Evolutionary conservation across 768 basidiomycete genomes (phyloP).

Genomic region (Amanita thiersii): DNA sequence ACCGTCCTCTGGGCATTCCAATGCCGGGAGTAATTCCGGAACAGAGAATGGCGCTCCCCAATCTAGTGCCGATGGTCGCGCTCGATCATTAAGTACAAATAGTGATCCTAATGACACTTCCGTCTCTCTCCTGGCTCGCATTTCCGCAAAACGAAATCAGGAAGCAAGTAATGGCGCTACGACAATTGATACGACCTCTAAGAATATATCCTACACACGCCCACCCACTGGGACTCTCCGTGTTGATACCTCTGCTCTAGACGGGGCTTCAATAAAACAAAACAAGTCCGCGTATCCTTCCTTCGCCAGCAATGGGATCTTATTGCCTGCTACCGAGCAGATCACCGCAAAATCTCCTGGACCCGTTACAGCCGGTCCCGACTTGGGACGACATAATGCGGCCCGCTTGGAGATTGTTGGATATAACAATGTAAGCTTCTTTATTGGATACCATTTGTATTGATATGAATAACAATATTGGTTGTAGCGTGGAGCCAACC

Average conservation of each 20-base stretch:
- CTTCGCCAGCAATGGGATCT: conserved; percentile 51
- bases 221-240: conserved; percentile 65
- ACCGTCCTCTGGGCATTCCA: conserved; percentile 46
- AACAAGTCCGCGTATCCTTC: conserved; percentile 85
- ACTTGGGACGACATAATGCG: conserved; percentile 70
- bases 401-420: conserved; percentile 69
- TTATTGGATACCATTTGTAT: neutral
- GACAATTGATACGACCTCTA: conserved; percentile 44
- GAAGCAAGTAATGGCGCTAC: conserved; percentile 39
- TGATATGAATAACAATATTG: neutral
- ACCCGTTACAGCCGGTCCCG: conserved; percentile 80
- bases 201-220: conserved; percentile 44
- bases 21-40: conserved; percentile 38
- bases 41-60: conserved; percentile 42
- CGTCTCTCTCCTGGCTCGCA: conserved; percentile 70
- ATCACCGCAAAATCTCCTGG: conserved; percentile 61
- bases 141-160: conserved; percentile 58
- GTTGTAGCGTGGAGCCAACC: conserved; percentile 13
- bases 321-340: conserved; percentile 52
- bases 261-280: conserved; percentile 52
- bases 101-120: conserved; percentile 73
- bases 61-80: conserved; percentile 45
- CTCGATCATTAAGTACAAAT: conserved; percentile 64
- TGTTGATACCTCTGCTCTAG: conserved; percentile 65
- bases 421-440: conserved; percentile 50